Evolutionary conservation across 1,284 basidiomycete genomes (phyloP), one percentile per base, ranked within the genome.

Genomic region (Cryptococcus sp.): DNA sequence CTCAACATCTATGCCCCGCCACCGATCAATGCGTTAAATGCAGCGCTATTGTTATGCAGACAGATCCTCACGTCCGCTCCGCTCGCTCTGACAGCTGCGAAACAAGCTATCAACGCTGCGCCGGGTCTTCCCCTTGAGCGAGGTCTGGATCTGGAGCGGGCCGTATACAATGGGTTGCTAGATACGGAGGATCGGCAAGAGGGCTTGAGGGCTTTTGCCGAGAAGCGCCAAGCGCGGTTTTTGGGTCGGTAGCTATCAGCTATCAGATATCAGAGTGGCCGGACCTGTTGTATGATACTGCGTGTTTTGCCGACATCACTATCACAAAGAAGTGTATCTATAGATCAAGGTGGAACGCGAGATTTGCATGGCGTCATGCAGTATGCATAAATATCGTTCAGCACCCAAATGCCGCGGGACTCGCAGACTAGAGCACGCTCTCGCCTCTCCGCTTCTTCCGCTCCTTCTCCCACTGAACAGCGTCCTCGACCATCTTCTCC

Each of bases 121-220:
- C 82, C 84, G 8, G 87, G 91, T 67, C 81, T 93, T 20, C 82
- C 90, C 15, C 79, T 93, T 4, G 88, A 91, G 74, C 82, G 72
- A 83, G 92, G 92, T 10, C 83, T 96, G 7, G 90, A 93, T 75
- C 91, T 94, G 66, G 93, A 97, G 77, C 83, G 89, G 38, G 86
- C 87, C 11, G 87, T 89, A 23, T 97, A 97, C 67, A 89, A 95
- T 67, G 84, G 85, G 1, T 82, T 97, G n/a, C 79, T 97, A 16
- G 82, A 83, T 43, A 88, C 84, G 16, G 83, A 87, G 65, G 93
- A 97, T 74, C 84, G 93, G 15, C 70, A 85, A 6, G 93, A 97
- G 78, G 94, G 93, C 13, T 81, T 97, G 35, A 80, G 85, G 58
- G 93, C 93, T 3, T 97, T 97, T 80, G 88, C 85, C 63, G 90